Evolutionary conservation across 2,329 filamentous ascomycete species (phyloP).

Genomic region (Pseudopyrenochaeta lycopersici): DNA sequence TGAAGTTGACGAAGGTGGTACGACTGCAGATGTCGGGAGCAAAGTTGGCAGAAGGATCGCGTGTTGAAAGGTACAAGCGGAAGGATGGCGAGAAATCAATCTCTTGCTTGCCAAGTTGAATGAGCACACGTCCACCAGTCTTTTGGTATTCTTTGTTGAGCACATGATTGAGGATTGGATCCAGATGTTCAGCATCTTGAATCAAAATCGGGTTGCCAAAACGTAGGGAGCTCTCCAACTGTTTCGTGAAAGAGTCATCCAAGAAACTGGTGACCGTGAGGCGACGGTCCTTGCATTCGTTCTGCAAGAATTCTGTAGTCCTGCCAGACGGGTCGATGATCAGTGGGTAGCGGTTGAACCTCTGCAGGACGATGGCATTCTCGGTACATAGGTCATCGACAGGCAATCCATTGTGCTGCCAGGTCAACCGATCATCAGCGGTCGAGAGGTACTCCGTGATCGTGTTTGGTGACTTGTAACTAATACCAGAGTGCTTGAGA

Average conservation of each 20-base stretch:
- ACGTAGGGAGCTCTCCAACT: constrained; percentile 93
- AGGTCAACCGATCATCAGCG: constrained; percentile 90
- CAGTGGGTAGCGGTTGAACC: constrained; percentile 97
- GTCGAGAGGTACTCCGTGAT: constrained; percentile 97
- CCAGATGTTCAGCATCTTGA: constrained; percentile 95
- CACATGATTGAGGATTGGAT: constrained; percentile 97
- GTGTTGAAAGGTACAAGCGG: constrained; percentile 91
- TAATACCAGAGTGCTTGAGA: constrained; percentile 89
- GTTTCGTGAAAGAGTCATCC: constrained; percentile 97
- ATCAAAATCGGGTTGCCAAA: constrained; percentile 99
- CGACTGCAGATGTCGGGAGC: constrained; percentile 97
- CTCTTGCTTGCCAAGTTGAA: constrained; percentile 97
- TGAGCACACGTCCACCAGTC: constrained; percentile 95
- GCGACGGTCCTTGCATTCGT: constrained; percentile 90
- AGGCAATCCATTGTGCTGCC: constrained; percentile 93
- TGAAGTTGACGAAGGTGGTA: constrained; percentile 99
- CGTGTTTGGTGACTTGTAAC: constrained; percentile 91
- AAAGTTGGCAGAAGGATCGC: constrained; percentile 95
- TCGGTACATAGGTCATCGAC: constrained; percentile 98
- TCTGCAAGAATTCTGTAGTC: constrained; percentile 93
- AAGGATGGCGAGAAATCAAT: constrained; percentile 99
- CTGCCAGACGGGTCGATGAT: constrained; percentile 98
- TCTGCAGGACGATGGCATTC: constrained; percentile 95
- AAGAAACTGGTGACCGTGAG: constrained; percentile 97
- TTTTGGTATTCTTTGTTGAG: constrained; percentile 99